Conservation (phyloP, 768 basidiomycete genomes). For the Mrakia blollopis region DNA sequence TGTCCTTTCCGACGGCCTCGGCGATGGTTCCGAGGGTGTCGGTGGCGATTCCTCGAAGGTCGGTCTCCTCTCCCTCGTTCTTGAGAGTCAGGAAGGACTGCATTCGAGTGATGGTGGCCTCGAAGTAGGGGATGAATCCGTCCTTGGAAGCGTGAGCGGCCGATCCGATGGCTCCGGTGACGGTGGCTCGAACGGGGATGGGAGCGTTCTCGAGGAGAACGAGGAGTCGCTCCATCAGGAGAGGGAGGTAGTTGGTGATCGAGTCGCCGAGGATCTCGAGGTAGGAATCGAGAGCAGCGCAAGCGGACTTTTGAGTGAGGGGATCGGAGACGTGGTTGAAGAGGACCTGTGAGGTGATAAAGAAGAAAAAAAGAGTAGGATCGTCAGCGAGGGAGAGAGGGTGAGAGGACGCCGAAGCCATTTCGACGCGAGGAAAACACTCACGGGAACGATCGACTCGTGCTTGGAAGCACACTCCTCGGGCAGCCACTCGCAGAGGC, state of each 20-base stretch:
- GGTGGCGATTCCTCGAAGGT: slow-evolving; percentile 94
- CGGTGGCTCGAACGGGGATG: slow-evolving; percentile 82
- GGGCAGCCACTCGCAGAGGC: slow-evolving; percentile 94
- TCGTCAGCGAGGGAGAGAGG: no score
- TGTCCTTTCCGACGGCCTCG: slow-evolving; percentile 89
- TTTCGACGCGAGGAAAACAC: slow-evolving; percentile 38
- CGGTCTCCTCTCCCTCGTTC: slow-evolving; percentile 84
- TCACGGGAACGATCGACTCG: slow-evolving; percentile 70
- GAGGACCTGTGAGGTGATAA: slow-evolving; percentile 56
- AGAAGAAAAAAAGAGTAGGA: background rate
- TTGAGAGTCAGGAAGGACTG: slow-evolving; percentile 76
- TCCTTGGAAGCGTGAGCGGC: slow-evolving; percentile 93
- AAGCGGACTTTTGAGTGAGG: slow-evolving; percentile 83
- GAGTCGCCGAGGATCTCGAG: slow-evolving; percentile 86
- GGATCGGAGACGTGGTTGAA: slow-evolving; percentile 85
- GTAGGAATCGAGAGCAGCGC: slow-evolving; percentile 91
- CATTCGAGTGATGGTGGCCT: slow-evolving; percentile 79
- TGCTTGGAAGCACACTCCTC: slow-evolving; percentile 86
- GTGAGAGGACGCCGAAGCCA: background rate
- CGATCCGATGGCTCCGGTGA: slow-evolving; percentile 95
- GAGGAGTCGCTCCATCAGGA: slow-evolving; percentile 90
- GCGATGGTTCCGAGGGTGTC: slow-evolving; percentile 98
- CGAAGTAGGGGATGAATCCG: slow-evolving; percentile 89
- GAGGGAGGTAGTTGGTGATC: slow-evolving; percentile 82
- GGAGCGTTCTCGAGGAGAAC: slow-evolving; percentile 81